A percentile compares a stretch with the other conserved stretches of the same genome.
Evolutionary conservation across 2,329 filamentous ascomycete species (phyloP).

Genomic region (Apiospora koreana): DNA sequence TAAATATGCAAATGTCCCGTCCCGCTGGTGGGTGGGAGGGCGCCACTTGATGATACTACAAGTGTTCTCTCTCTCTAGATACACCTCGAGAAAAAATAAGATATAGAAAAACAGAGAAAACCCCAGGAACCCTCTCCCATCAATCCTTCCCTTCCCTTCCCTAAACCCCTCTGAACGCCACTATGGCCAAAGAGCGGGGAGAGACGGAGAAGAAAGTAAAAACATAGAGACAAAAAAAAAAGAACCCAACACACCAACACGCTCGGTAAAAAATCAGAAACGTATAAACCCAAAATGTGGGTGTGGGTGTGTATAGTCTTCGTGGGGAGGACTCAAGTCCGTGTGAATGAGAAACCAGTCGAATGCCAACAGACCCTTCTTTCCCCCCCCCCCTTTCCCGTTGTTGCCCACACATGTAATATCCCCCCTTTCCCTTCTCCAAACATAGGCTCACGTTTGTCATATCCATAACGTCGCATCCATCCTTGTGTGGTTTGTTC

Average conservation of each 20-base stretch:
- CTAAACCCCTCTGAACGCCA: not conserved
- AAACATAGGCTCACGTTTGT: not conserved
- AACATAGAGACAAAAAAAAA: too few relatives aligned
- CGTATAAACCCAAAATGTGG: not conserved
- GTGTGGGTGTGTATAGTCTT: not conserved
- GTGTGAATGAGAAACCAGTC: slow-evolving; percentile 4
- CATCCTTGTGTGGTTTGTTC: not conserved
- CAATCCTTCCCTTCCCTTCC: not conserved
- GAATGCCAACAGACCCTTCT: not conserved
- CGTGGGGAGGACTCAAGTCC: not conserved
- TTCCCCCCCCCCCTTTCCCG: not conserved
- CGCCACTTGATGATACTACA: not conserved
- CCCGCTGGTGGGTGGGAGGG: not conserved
- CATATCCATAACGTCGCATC: slow-evolving; percentile 6
- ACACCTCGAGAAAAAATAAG: not conserved
- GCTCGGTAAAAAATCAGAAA: not conserved
- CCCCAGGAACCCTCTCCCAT: too few relatives aligned
- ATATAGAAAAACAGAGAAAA: not conserved
- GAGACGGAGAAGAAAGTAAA: not conserved
- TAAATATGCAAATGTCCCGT: not conserved
- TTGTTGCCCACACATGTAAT: too few relatives aligned
- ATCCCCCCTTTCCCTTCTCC: not conserved
- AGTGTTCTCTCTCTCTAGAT: not conserved
- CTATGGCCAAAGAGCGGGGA: not conserved
- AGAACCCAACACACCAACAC: not conserved